Evolutionary conservation across 1,284 basidiomycete genomes (phyloP).

Genomic region (Pascua guehoae): DNA sequence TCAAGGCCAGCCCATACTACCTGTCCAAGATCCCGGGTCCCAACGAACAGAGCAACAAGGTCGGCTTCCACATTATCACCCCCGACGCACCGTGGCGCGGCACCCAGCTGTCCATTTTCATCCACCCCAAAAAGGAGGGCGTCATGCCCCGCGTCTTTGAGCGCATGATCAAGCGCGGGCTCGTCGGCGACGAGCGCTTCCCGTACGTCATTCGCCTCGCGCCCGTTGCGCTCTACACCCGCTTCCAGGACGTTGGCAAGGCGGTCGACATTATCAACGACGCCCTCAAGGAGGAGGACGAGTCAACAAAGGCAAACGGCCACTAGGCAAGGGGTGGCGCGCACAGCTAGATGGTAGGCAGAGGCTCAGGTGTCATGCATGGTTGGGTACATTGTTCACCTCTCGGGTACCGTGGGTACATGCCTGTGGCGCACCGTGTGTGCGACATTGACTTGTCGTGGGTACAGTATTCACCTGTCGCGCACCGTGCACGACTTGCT

Average conservation of each 20-base stretch:
- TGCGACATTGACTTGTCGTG: too few species aligned
- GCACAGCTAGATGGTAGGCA: too few species aligned
- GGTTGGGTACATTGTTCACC: too few species aligned
- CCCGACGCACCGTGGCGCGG: conserved; percentile 68
- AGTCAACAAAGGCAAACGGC: neutral
- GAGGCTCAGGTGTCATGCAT: too few species aligned
- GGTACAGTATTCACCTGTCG: too few species aligned
- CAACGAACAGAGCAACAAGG: conserved; percentile 11
- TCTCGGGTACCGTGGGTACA: too few species aligned
- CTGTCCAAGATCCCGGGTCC: conserved; percentile 12
- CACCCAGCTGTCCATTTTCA: conserved; percentile 77
- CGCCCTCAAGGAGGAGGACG: conserved; percentile 38
- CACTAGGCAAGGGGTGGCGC: too few species aligned
- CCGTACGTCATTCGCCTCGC: conserved; percentile 86
- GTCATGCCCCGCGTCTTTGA: conserved; percentile 69
- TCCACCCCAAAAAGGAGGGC: conserved; percentile 58
- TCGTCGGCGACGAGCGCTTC: conserved; percentile 82
- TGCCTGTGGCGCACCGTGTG: too few species aligned
- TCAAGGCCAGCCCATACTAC: conserved; percentile 63
- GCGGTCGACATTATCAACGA: conserved; percentile 64
- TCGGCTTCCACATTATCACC: conserved; percentile 82
- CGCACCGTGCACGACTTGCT: too few species aligned
- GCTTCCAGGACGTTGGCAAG: conserved; percentile 67
- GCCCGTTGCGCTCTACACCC: conserved; percentile 80
- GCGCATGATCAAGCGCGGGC: conserved; percentile 63